Conservation (phyloP, 257 asterid species). For the Ehretia macrophylla region DNA sequence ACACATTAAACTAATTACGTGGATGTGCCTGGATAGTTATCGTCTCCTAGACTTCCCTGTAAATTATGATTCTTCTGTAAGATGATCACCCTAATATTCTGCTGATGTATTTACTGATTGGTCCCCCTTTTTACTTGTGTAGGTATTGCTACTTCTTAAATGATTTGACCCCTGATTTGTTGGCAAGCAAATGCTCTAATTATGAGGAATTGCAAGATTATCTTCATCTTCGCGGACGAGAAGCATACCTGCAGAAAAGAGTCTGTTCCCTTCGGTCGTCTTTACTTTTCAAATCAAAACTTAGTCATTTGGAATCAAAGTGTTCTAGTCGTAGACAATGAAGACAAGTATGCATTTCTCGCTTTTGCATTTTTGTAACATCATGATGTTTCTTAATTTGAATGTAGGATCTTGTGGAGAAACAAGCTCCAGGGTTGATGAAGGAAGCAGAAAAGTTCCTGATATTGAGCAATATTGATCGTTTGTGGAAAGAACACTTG, state of each 20-base stretch:
- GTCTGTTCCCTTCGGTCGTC: slow-evolving; percentile 37
- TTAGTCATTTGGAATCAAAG: background rate
- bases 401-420: slow-evolving; percentile 80
- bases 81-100: background rate
- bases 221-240: slow-evolving; percentile 66
- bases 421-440: slow-evolving; percentile 93
- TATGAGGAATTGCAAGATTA: slow-evolving; percentile 50
- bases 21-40: too few species aligned
- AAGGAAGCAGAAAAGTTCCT: slow-evolving; percentile 95
- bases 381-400: slow-evolving; percentile 3
- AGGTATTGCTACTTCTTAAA: slow-evolving; percentile 69
- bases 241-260: slow-evolving; percentile 83
- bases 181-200: slow-evolving; percentile 41
- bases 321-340: background rate
- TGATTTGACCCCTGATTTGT: slow-evolving; percentile 51
- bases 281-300: background rate
- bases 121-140: slow-evolving; percentile 8
- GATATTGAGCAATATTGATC: slow-evolving; percentile 87
- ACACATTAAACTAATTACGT: too few species aligned
- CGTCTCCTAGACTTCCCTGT: too few species aligned
- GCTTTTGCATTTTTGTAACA: slow-evolving; percentile 1
- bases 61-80: too few species aligned
- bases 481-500: slow-evolving; percentile 98
- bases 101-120: background rate
- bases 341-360: background rate